Conservation (phyloP, 1,284 basidiomycete genomes). For the Cerioporus squamosus region DNA sequence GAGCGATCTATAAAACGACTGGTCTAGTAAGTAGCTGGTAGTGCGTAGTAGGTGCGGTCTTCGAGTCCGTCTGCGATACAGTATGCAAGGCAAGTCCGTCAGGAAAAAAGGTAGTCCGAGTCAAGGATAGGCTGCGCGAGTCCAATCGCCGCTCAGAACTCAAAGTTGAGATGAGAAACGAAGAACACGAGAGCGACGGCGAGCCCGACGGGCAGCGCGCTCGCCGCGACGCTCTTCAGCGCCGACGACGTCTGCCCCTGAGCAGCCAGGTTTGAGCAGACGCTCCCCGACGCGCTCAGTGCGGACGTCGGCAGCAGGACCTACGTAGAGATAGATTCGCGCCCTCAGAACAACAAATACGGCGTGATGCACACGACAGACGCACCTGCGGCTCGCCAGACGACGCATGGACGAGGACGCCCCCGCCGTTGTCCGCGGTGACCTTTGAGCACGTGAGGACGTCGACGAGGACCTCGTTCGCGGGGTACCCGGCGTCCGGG, state of each 20-base stretch:
- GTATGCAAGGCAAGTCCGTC: no score
- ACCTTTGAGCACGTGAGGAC: slow-evolving; percentile 58
- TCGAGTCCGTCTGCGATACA: no score
- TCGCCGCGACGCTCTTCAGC: neutral
- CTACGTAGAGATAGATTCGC: no score
- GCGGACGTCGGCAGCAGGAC: slow-evolving; percentile 30
- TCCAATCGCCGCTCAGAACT: neutral
- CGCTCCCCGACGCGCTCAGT: slow-evolving; percentile 23
- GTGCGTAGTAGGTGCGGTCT: no score
- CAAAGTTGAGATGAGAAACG: slow-evolving; percentile 9
- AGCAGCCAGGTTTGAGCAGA: slow-evolving; percentile 19
- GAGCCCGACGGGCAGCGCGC: slow-evolving; percentile 8
- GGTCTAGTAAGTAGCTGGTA: no score
- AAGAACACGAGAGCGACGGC: slow-evolving; percentile 11
- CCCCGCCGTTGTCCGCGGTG: slow-evolving; percentile 49
- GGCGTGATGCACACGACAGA: neutral
- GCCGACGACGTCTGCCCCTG: slow-evolving; percentile 21
- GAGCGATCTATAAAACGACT: no score
- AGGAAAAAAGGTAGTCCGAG: no score
- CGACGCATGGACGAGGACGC: slow-evolving; percentile 38
- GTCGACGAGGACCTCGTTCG: slow-evolving; percentile 60
- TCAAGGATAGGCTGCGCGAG: no score
- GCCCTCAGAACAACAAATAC: neutral
- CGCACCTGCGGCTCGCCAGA: slow-evolving; percentile 49
- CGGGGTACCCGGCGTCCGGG: slow-evolving; percentile 47